Base-by-base conservation (phyloP, 2,329 filamentous ascomycete genomes). In the Epichloe typhina region DNA sequence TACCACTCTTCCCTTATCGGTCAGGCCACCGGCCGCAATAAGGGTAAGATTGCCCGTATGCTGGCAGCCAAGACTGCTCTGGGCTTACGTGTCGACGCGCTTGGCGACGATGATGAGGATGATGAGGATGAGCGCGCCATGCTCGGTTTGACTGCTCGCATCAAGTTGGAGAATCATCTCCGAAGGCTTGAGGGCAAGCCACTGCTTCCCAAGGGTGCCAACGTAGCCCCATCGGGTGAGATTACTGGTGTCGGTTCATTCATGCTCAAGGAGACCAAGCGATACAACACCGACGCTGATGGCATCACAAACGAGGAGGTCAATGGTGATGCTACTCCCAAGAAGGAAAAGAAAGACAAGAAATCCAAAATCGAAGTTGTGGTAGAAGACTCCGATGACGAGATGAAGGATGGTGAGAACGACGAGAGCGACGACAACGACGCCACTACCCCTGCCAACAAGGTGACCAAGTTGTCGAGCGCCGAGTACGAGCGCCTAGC, bases 21-120 rank as follows among this genome's bases (percentile, higher is more conserved):
- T 43, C 93, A 98, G 73, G 93, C 93, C 33, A 95, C 88, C 19
- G 93, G 93, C 62, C 91, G 88, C 75, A 97, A 97, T 77, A 98
- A 98, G 83, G 93, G 93, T 62, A 98, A 98, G 77, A 95, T 98
- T 64, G 93, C 93, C 41, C 88, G 93, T 78, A 89, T 95, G 76
- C 79, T 98, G 54, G 86, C 93, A 46, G 86, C 91, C 59, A 97
- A 97, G 77, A 83, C 91, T 45, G 88, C 93, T 26, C 80, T 98
- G 47, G 90, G 90, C 75, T 76, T 96, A 46, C 89, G 93, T 71
- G 86, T 95, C 47, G 93, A 98, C 68, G 88, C 93, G 31, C 81
- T 75, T 23, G 69, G 64, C 48, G 63, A 67, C 17, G 63, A 79
- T 55, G 77, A 78, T 45, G 80, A 84, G 52, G 82, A 85, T 23